Base-by-base conservation (phyloP, 148 eudicot species). In the Drosera capensis region DNA sequence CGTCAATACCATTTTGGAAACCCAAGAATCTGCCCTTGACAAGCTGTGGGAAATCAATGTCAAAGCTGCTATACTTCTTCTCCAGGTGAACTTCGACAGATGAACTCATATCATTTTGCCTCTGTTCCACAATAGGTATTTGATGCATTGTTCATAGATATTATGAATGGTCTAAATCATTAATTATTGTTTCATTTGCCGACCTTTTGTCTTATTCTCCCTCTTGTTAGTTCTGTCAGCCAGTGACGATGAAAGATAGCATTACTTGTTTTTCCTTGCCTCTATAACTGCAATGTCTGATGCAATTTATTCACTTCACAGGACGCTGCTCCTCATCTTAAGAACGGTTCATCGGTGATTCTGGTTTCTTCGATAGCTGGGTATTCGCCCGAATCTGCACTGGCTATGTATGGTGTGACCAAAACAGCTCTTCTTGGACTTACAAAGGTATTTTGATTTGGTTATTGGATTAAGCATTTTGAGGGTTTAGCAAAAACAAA, bases 1-100 rank as follows among this genome's bases (percentile, higher is more conserved):
- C 15, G 61, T 60, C 25, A 73, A 74, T 54, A 39, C 54, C 43
- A 76, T 85, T 26, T 59, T 92, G 59, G 73, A 76, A 44, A 65
- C 71, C 8, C 57, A 76, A 67, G 99, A 85, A 72, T 59, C 88
- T 5, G 80, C 68, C 48, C 82, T 92, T 12, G 94, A 92, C 65
- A 92, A 92, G 64, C 53, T 92, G 46, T 92, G 99, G 99, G 99
- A 92, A 51, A 68, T 85, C 45, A 92, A 92, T 52, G 94, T 85
- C 26, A 92, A 92, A 69, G 68, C 87, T 40, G 58, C 88, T 26
- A 70, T 92, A 65, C 86, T 92, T 35, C 76, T 92, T 45, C 57
- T 92, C 29, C 61, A 85, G 77, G 99, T 79, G 59, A 56, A 55
- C 50, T n/a, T 44, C 19, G 45, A 35, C 53, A 23, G 40, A 15